Conservation (phyloP, 306 rosid species). For the Vigna angularis region DNA sequence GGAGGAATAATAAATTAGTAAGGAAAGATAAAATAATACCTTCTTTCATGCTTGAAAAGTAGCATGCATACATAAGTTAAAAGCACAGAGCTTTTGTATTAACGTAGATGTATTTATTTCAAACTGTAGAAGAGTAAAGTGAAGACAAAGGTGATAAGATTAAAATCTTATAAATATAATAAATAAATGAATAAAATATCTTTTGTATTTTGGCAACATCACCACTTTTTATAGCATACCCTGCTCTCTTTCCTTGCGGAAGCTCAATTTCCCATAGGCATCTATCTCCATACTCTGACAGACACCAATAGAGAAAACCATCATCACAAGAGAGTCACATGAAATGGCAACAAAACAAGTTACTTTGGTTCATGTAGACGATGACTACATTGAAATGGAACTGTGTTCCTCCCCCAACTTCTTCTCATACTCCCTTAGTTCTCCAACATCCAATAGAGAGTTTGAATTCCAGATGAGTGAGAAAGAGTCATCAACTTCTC, state of each 20-base stretch:
- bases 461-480: slow-evolving; percentile 91
- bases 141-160: slow-evolving; percentile 43
- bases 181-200: slow-evolving; percentile 15
- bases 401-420: slow-evolving; percentile 63
- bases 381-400: slow-evolving; percentile 94
- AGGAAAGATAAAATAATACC: slow-evolving; percentile 35
- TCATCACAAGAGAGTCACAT: slow-evolving; percentile 49
- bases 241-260: slow-evolving; percentile 53
- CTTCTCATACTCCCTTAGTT: slow-evolving; percentile 56
- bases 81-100: not conserved
- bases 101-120: slow-evolving; percentile 39
- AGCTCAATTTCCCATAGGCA: slow-evolving; percentile 80
- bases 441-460: slow-evolving; percentile 73
- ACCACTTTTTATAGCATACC: slow-evolving; percentile 56
- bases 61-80: slow-evolving; percentile 19
- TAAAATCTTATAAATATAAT: slow-evolving; percentile 10
- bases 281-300: slow-evolving; percentile 48
- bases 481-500: slow-evolving; percentile 60
- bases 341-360: slow-evolving; percentile 63
- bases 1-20: slow-evolving; percentile 33
- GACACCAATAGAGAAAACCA: slow-evolving; percentile 40
- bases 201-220: slow-evolving; percentile 53
- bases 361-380: slow-evolving; percentile 62
- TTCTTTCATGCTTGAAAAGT: slow-evolving; percentile 58
- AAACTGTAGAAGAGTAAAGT: slow-evolving; percentile 37